These are phyloP conservation scores for Cokeromyces recurvatus DNA, from an alignment of 371 early-diverging fungal species.

Conservation along the genomic window DNA sequence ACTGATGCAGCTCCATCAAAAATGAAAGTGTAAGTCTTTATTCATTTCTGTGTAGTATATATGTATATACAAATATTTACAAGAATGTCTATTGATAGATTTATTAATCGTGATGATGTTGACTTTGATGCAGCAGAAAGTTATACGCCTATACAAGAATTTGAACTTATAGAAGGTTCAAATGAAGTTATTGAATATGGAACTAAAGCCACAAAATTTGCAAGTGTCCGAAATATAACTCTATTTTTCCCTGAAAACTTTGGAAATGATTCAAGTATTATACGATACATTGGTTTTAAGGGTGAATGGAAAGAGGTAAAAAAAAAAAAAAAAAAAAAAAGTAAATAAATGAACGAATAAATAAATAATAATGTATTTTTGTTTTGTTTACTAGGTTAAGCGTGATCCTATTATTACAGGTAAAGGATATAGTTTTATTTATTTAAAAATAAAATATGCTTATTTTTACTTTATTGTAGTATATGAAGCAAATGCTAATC, in stretches of 20 bases:
- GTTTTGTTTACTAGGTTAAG: constrained; percentile 54
- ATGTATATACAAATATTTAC: background rate
- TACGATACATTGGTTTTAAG: constrained; percentile 82
- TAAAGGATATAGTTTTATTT: background rate
- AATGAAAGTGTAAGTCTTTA: constrained; percentile 64
- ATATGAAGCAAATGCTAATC: constrained; percentile 85
- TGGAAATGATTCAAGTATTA: constrained; percentile 57
- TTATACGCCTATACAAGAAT: constrained; percentile 69
- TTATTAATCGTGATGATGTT: constrained; percentile 83
- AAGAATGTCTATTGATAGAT: constrained; percentile 53
- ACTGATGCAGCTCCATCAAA: constrained; percentile 65
- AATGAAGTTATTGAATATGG: constrained; percentile 66
- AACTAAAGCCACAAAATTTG: constrained; percentile 78
- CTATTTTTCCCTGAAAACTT: constrained; percentile 81
- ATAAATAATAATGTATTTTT: background rate
- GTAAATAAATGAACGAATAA: background rate
- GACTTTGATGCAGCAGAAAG: constrained; percentile 86
- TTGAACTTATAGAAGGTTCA: constrained; percentile 64
- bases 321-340: too few relatives aligned
- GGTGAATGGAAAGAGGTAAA: constrained; percentile 85
- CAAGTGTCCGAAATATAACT: constrained; percentile 74
- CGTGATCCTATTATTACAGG: constrained; percentile 77
- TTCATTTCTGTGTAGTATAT: background rate
- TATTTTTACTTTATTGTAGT: constrained; percentile 17
- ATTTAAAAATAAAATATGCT: too few relatives aligned